Evolutionary conservation across 345 rosid genomes (phyloP), one percentile per base, ranked within the genome.

Genomic region (Hibiscus tridactylites): DNA sequence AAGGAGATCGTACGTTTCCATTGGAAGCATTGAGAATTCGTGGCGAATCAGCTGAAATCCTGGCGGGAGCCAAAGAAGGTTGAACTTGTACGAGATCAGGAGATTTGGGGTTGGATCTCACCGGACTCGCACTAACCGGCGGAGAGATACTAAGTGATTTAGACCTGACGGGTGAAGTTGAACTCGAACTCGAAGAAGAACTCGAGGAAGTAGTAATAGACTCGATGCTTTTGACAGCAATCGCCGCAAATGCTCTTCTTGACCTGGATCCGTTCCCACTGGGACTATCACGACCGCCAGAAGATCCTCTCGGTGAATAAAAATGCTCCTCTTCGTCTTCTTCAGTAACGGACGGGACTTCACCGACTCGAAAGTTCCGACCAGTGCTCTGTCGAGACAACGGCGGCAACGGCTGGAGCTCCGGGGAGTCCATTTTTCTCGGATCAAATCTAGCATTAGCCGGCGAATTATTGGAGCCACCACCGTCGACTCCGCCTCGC

Each of bases 331-430:
- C 98, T 3, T 88, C 90, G 3, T 88, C 90, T 46, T 87, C 97
- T 39, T 84, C 96, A 4, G 83, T 89, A 0, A 79, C 83, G 0
- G 86, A 81, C 12, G 79, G 85, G 60, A 83, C 83, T 9, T 85
- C 92, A 4, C 82, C 77, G 24, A 62, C 80, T 11, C 75, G 77
- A 19, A 8, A 83, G 66, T 84, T 82, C 79, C 76, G 80, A 73
- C 79, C 56, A 24, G 78, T 80, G 53, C 82, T 80, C 81, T 83
- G 89, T 67, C 89, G 81, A 68, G 85, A 72, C 7, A 96, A 81
- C 7, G 99, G 97, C 59, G 99, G 98, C 44, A 96, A 87, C 6
- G 98, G 99, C 35, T 85, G 90, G 42, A 96, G 91, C 81, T 92
- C 99, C 78, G 99, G 99, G 12, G 99, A 96, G 13, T 90, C 91